Conservation (phyloP, 306 rosid genomes). For the Carpinus viminea region DNA sequence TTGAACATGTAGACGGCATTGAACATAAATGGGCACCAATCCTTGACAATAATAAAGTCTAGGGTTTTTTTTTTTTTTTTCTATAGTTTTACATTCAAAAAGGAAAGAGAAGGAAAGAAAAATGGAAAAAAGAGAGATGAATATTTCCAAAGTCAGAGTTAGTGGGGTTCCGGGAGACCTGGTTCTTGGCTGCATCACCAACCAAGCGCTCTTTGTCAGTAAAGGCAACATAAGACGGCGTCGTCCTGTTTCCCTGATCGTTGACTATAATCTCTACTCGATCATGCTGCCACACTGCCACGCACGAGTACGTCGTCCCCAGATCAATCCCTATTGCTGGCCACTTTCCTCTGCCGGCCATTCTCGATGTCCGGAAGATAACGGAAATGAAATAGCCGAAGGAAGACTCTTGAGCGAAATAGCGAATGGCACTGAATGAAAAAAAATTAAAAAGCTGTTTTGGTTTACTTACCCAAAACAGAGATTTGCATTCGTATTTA, state of each 20-base stretch:
- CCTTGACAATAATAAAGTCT: too few species aligned
- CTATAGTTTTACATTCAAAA: too few species aligned
- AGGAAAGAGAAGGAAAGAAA: not conserved
- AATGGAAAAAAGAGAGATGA: not conserved
- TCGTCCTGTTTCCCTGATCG: not conserved
- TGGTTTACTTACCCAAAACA: too few species aligned
- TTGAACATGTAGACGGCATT: too few species aligned
- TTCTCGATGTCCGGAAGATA: not conserved
- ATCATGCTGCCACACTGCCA: slow-evolving; percentile 73
- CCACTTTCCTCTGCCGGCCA: slow-evolving; percentile 64
- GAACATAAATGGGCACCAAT: too few species aligned
- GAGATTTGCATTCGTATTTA: too few species aligned
- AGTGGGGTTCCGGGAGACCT: not conserved
- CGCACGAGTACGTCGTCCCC: slow-evolving; percentile 68
- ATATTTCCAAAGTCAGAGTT: not conserved
- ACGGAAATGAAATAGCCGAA: not conserved
- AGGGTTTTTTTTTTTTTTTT: too few species aligned
- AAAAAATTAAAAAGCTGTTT: too few species aligned
- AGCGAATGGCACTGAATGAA: too few species aligned
- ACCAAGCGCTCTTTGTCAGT: not conserved
- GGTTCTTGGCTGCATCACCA: not conserved
- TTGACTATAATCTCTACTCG: slow-evolving; percentile 20
- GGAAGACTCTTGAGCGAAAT: too few species aligned
- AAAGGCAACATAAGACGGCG: slow-evolving; percentile 1
- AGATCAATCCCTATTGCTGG: slow-evolving; percentile 74